Percentiles rank a stretch among this genome's conserved stretches.
phyloP scores from a whole-genome alignment of 441 rosid genomes.

The Corymbia citriodora region DNA sequence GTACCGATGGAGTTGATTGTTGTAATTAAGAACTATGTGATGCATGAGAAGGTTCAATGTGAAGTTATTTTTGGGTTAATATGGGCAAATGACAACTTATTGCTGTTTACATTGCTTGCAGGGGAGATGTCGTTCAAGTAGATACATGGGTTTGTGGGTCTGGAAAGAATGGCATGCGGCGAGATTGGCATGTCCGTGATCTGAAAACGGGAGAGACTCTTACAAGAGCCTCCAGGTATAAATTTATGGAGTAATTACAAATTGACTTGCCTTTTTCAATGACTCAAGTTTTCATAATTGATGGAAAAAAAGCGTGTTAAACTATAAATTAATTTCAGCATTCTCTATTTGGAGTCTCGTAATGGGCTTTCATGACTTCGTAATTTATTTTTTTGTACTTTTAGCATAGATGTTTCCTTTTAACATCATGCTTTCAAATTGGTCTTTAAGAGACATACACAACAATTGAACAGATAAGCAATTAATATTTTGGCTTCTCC shows the following conservation, averaged over 20 bases:
- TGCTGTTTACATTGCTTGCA: constrained; percentile 8
- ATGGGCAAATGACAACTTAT: neutral
- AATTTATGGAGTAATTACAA: neutral
- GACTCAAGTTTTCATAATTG: neutral
- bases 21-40: neutral
- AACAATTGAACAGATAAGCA: neutral
- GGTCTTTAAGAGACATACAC: neutral
- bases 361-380: neutral
- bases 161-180: constrained; percentile 97
- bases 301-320: neutral
- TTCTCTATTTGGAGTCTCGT: neutral
- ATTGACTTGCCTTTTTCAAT: neutral
- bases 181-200: constrained; percentile 88
- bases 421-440: neutral
- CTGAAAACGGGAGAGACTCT: constrained; percentile 72
- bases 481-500: neutral
- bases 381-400: neutral
- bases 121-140: constrained; percentile 94
- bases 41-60: neutral
- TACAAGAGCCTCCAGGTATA: constrained; percentile 89
- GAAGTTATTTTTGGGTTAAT: neutral
- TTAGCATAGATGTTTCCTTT: neutral
- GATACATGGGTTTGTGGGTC: constrained; percentile 94
- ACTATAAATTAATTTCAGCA: neutral
- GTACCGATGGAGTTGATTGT: neutral